phyloP scores from a whole-genome alignment of 2,329 filamentous ascomycete genomes.

The Capronia coronata region DNA sequence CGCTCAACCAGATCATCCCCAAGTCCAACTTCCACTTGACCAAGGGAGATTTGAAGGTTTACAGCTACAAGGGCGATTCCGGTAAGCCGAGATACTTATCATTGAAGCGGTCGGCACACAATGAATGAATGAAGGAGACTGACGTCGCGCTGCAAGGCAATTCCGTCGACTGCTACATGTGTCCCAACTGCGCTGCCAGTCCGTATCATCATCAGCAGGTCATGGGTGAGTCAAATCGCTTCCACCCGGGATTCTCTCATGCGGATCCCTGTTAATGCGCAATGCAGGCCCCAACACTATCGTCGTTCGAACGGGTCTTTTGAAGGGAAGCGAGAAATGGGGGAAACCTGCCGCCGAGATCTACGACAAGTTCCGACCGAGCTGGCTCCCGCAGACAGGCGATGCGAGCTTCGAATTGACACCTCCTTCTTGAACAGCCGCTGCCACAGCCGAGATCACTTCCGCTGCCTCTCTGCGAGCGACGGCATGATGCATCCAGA shows the following conservation, averaged over 20 bases:
- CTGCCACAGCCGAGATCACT: too few species aligned
- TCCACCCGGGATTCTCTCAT: too few species aligned
- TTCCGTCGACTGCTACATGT: conserved; percentile 52
- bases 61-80: conserved; percentile 53
- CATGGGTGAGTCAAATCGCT: conserved; percentile 35
- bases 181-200: conserved; percentile 51
- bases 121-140: neutral
- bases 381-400: conserved; percentile 43
- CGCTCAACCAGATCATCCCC: conserved; percentile 51
- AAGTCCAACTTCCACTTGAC: conserved; percentile 46
- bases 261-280: too few species aligned
- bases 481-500: too few species aligned
- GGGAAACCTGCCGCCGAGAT: conserved; percentile 47
- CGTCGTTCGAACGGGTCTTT: conserved; percentile 47
- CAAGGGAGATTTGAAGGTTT: conserved; percentile 46
- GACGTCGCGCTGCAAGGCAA: conserved; percentile 37
- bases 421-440: conserved; percentile 16
- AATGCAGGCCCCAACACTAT: conserved; percentile 42
- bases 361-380: conserved; percentile 47
- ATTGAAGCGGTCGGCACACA: neutral
- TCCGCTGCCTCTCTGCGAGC: too few species aligned
- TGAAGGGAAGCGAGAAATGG: conserved; percentile 45
- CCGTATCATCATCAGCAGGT: conserved; percentile 52
- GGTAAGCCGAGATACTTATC: too few species aligned
- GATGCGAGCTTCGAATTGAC: conserved; percentile 18